Evolutionary conservation across 2,329 filamentous ascomycete genomes (phyloP).

Genomic region (Fragosphaeria purpurea): DNA sequence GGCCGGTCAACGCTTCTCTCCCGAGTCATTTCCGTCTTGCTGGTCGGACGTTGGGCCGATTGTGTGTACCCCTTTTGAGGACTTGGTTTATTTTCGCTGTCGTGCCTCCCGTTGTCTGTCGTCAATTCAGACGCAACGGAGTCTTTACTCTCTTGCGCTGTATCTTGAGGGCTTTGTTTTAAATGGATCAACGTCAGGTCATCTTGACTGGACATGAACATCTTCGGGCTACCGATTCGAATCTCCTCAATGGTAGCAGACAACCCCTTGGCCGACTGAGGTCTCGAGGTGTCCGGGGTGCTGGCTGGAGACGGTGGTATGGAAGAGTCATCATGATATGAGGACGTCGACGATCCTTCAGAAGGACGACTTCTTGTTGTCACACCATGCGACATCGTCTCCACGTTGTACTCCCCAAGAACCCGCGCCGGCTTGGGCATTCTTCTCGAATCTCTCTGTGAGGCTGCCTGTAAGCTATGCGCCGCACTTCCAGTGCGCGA

Average conservation of each 20-base stretch:
- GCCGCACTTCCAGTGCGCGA: neutral
- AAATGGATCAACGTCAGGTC: neutral
- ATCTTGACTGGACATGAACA: neutral
- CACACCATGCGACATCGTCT: neutral
- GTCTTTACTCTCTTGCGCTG: too few species aligned
- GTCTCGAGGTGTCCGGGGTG: slow-evolving; percentile 33
- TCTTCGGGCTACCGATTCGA: slow-evolving; percentile 1
- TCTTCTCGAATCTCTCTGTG: neutral
- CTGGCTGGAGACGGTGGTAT: slow-evolving; percentile 25
- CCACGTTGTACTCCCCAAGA: slow-evolving; percentile 7
- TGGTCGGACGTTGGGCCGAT: neutral
- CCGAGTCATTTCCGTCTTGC: neutral
- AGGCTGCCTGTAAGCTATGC: neutral
- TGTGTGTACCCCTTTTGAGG: neutral
- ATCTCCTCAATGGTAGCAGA: slow-evolving; percentile 14
- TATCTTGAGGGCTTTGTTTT: too few species aligned
- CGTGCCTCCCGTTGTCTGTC: neutral
- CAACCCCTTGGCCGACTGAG: slow-evolving; percentile 29
- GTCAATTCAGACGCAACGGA: too few species aligned
- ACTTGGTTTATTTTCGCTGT: neutral
- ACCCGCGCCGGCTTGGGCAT: slow-evolving; percentile 9
- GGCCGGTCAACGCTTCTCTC: slow-evolving; percentile 3
- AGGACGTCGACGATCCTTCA: slow-evolving; percentile 29
- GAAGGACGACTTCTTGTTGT: slow-evolving; percentile 7
- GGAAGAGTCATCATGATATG: slow-evolving; percentile 28